These are phyloP conservation scores for Bryum argenteum DNA, from an alignment of 225 moss, liverwort and hornwort species.

Conservation along the genomic window DNA sequence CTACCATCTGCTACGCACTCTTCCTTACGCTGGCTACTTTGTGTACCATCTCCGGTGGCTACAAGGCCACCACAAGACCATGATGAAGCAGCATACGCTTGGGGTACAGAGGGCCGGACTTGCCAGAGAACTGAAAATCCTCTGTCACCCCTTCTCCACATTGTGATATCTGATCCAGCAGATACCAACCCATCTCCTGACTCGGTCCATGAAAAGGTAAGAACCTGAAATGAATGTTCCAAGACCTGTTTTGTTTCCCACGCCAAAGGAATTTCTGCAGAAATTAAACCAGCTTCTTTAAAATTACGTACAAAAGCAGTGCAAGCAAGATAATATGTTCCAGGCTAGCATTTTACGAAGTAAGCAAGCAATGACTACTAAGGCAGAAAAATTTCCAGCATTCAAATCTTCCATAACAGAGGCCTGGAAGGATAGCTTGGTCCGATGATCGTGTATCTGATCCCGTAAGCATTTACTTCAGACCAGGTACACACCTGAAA, in stretches of 20 bases:
- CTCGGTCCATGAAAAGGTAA: constrained; percentile 85
- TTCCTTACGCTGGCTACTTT: constrained; percentile 24
- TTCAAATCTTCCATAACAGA: not conserved
- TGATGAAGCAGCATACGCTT: constrained; percentile 75
- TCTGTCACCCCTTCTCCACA: constrained; percentile 71
- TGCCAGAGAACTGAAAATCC: constrained; percentile 76
- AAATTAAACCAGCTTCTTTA: constrained; percentile 19
- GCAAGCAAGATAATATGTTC: constrained; percentile 22
- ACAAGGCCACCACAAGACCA: constrained; percentile 78
- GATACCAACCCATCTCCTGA: constrained; percentile 92
- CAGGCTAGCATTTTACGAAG: not conserved
- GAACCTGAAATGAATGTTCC: constrained; percentile 68
- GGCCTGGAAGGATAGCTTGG: constrained; percentile 17
- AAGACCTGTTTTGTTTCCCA: constrained; percentile 80
- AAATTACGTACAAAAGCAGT: constrained; percentile 26
- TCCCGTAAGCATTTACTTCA: constrained; percentile 11
- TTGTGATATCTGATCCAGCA: constrained; percentile 72
- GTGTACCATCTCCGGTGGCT: constrained; percentile 65
- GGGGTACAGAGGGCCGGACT: constrained; percentile 63
- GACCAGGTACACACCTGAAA: constrained; percentile 52
- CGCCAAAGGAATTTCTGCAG: constrained; percentile 81
- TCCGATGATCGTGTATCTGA: constrained; percentile 10
- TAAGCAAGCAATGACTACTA: constrained; percentile 14
- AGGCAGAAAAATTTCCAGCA: not conserved
- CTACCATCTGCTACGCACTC: constrained; percentile 41